A percentile compares a stretch with the other conserved stretches of the same genome.
These are phyloP conservation scores for Pichia californica DNA, from an alignment of 805 yeast species.

Conservation along the genomic window DNA sequence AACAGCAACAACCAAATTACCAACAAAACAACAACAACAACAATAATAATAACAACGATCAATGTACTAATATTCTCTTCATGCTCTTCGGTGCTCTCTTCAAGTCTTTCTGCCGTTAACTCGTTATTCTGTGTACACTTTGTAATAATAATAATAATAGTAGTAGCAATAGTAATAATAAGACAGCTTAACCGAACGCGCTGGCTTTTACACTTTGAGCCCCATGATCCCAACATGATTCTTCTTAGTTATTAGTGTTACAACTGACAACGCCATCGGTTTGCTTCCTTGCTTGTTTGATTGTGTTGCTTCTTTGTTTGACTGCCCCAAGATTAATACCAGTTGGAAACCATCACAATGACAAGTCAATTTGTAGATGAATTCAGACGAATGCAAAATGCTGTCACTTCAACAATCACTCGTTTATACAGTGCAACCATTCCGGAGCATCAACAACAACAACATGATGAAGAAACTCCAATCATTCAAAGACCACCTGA, in stretches of 20 bases:
- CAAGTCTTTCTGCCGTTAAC: conserved; percentile 2
- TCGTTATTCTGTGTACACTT: no score
- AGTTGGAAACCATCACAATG: no score
- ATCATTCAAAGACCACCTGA: background rate
- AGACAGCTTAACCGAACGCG: no score
- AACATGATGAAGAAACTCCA: conserved; percentile 8
- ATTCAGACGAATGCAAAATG: conserved; percentile 1
- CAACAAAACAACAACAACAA: conserved; percentile 22
- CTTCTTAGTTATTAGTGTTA: no score
- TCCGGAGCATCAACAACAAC: background rate
- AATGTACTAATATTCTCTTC: background rate
- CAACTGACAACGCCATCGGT: no score
- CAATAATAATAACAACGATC: conserved; percentile 17
- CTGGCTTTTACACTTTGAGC: no score
- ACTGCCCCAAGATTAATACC: no score
- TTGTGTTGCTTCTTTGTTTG: no score
- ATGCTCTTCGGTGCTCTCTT: background rate
- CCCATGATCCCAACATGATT: no score
- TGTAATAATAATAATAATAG: no score
- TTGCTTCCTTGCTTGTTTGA: no score
- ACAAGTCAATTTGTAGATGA: background rate
- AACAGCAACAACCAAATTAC: conserved; percentile 20
- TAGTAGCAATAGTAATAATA: no score
- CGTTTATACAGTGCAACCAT: background rate
- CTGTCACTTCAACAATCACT: background rate